These are phyloP conservation scores for Pseudonectria foliicola DNA, from an alignment of 2,329 filamentous ascomycete genomes.

Conservation along the genomic window DNA sequence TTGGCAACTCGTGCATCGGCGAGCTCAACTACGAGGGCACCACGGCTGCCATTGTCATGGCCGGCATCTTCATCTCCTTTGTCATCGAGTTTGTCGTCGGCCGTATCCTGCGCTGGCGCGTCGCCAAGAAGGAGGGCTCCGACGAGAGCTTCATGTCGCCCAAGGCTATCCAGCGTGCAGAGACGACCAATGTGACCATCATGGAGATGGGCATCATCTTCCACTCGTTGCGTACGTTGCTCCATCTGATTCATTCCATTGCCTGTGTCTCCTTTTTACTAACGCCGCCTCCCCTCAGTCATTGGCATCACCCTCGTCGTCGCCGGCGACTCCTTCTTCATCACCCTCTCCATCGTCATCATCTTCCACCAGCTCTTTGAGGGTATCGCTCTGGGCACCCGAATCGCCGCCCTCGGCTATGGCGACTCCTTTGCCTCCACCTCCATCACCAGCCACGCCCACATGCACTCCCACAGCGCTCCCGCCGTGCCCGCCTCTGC, in stretches of 20 bases:
- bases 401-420: slow-evolving; percentile 54
- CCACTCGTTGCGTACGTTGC: slow-evolving; percentile 56
- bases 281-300: slow-evolving; percentile 31
- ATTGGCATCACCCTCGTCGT: slow-evolving; percentile 58
- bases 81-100: slow-evolving; percentile 60
- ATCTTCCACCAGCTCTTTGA: slow-evolving; percentile 75
- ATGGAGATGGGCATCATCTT: slow-evolving; percentile 70
- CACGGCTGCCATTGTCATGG: slow-evolving; percentile 65
- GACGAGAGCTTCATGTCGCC: slow-evolving; percentile 9
- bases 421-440: slow-evolving; percentile 6
- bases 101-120: slow-evolving; percentile 40
- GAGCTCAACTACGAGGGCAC: slow-evolving; percentile 60
- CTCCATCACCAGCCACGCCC: slow-evolving; percentile 9
- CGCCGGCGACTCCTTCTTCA: slow-evolving; percentile 47
- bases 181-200: slow-evolving; percentile 40
- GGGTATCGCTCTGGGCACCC: slow-evolving; percentile 64
- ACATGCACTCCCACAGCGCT: slow-evolving; percentile 9
- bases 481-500: slow-evolving; percentile 12
- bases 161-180: slow-evolving; percentile 18
- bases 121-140: slow-evolving; percentile 19
- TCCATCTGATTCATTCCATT: fast-evolving
- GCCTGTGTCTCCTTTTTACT: no score
- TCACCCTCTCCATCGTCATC: slow-evolving; percentile 56
- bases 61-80: slow-evolving; percentile 66
- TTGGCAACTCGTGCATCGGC: slow-evolving; percentile 61